Conservation (phyloP, 1,284 basidiomycete genomes). For the Blastosporella zonata region DNA sequence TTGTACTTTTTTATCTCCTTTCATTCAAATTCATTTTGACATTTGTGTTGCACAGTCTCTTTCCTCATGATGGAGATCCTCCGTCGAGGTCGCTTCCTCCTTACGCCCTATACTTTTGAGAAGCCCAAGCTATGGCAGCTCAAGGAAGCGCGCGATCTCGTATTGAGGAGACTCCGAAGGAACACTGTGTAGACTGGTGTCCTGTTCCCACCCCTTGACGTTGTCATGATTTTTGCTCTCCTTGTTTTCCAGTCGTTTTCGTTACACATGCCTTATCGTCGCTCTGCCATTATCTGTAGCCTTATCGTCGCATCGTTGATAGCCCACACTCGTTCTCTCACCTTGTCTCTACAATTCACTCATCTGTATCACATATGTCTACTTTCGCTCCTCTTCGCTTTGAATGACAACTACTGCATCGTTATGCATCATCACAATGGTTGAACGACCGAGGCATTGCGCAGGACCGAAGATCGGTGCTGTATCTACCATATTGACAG, state of each 20-base stretch:
- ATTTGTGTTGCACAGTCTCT: conserved; percentile 36
- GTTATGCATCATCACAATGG: no score
- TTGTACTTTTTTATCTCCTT: conserved; percentile 15
- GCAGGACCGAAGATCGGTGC: no score
- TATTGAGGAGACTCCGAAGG: conserved; percentile 41
- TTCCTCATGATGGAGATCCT: conserved; percentile 59
- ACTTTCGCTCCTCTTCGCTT: neutral
- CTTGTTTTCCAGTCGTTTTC: neutral
- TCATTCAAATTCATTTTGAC: conserved; percentile 4
- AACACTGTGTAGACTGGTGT: conserved; percentile 34
- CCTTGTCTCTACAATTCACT: neutral
- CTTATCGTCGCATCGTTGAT: neutral
- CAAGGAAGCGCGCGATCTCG: conserved; percentile 36
- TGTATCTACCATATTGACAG: no score
- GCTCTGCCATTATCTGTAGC: neutral
- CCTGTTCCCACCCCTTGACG: neutral
- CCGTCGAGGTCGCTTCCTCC: conserved; percentile 48
- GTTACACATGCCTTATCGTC: neutral
- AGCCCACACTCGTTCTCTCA: neutral
- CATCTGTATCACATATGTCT: neutral
- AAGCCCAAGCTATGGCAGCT: conserved; percentile 44
- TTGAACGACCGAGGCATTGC: no score
- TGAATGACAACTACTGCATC: neutral
- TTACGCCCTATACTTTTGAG: conserved; percentile 41
- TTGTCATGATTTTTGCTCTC: neutral